A percentile compares a stretch with the other conserved stretches of the same genome.
These are phyloP conservation scores for Metroxylon sagu DNA, from an alignment of 176 grass and related monocot genomes.

Conservation along the genomic window DNA sequence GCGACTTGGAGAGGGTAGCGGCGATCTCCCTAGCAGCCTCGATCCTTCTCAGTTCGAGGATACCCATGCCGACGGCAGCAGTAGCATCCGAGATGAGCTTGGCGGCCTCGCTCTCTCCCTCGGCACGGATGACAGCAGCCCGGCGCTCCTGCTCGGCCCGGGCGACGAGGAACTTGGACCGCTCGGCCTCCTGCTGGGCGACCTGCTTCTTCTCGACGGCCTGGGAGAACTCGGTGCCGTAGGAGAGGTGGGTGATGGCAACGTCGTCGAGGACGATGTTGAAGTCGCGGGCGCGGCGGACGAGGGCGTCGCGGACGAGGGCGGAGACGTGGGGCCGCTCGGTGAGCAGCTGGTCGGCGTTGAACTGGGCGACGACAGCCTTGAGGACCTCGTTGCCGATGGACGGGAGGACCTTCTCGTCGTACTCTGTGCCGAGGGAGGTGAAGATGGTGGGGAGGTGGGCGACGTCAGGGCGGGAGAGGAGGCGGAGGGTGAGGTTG, in stretches of 20 bases:
- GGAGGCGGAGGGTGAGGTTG: slow-evolving; percentile 84
- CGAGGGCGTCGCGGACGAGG: slow-evolving; percentile 78
- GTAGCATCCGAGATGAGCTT: slow-evolving; percentile 86
- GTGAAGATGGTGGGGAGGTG: slow-evolving; percentile 98
- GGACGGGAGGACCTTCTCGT: slow-evolving; percentile 97
- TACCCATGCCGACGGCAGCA: slow-evolving; percentile 38
- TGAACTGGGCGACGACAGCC: slow-evolving; percentile 98
- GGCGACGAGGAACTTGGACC: slow-evolving; percentile 98
- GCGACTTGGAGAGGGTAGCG: slow-evolving; percentile 45
- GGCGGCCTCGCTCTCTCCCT: slow-evolving; percentile 88
- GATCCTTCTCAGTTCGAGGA: slow-evolving; percentile 80
- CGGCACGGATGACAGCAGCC: slow-evolving; percentile 73
- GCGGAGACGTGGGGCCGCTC: slow-evolving; percentile 86
- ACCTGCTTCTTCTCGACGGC: slow-evolving; percentile 99
- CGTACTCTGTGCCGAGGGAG: slow-evolving; percentile 95
- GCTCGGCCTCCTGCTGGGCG: slow-evolving; percentile 98
- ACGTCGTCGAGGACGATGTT: slow-evolving; percentile 98
- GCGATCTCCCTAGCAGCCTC: slow-evolving; percentile 95
- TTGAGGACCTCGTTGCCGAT: slow-evolving; percentile 99
- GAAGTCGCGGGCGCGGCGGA: slow-evolving; percentile 86
- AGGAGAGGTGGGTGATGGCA: slow-evolving; percentile 96
- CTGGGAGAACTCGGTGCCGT: slow-evolving; percentile 82
- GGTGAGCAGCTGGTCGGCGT: slow-evolving; percentile 96
- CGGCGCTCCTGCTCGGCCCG: slow-evolving; percentile 93
- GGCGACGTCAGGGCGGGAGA: slow-evolving; percentile 77